Evolutionary conservation across 2,329 filamentous ascomycete species (phyloP).

Genomic region (Talaromyces sp.): DNA sequence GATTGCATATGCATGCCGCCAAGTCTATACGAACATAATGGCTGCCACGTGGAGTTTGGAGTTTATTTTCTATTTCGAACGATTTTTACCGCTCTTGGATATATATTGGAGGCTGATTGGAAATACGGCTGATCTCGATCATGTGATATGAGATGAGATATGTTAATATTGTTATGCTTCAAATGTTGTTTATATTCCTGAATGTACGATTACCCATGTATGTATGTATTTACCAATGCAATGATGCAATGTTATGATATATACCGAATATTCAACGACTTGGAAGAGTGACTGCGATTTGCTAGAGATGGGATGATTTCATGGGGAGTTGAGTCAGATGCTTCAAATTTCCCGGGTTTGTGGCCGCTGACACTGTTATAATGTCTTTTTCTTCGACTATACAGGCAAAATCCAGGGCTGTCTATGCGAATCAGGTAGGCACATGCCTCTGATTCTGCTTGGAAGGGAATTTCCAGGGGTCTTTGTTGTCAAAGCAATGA

Average conservation of each 20-base stretch:
- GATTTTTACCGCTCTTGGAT: background rate
- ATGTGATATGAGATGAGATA: background rate
- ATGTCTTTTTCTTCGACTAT: too few relatives aligned
- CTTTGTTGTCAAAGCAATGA: background rate
- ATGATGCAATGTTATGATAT: background rate
- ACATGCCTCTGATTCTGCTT: background rate
- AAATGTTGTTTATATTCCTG: conserved; percentile 11
- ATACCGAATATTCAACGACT: background rate
- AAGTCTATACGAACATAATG: background rate
- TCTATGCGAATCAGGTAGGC: background rate
- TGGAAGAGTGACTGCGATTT: background rate
- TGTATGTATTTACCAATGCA: conserved; percentile 6
- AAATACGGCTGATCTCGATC: background rate
- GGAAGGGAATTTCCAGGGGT: background rate
- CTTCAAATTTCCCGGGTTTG: background rate
- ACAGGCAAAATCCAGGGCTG: too few relatives aligned
- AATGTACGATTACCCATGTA: conserved; percentile 8
- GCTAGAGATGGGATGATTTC: background rate
- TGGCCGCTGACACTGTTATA: background rate
- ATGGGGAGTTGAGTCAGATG: background rate
- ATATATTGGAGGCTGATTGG: background rate
- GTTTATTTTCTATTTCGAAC: background rate
- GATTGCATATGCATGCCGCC: conserved; percentile 1
- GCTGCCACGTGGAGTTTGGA: conserved; percentile 6
- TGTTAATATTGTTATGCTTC: background rate